Conservation (phyloP, 2,329 filamentous ascomycete genomes). For the Chlorencoelia australis region DNA sequence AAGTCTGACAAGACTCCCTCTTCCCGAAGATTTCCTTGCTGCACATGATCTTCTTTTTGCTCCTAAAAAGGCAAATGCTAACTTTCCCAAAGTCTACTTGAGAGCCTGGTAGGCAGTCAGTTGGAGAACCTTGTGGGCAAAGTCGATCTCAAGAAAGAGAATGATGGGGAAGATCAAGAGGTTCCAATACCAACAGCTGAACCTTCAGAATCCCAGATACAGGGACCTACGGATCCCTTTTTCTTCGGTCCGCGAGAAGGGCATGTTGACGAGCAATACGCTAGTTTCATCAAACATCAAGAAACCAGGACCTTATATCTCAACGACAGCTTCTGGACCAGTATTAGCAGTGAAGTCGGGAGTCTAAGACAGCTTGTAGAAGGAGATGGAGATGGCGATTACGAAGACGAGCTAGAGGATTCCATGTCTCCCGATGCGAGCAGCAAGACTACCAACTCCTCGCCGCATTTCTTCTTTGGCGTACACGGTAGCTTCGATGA, state of each 20-base stretch:
- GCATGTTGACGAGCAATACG: constrained; percentile 4
- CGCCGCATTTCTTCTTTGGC: constrained; percentile 3
- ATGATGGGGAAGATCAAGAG: neutral
- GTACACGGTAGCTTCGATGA: neutral
- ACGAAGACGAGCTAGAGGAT: constrained; percentile 4
- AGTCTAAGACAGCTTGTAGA: constrained; percentile 6
- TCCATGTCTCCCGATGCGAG: neutral
- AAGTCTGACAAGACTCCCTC: too few species aligned
- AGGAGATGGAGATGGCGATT: neutral
- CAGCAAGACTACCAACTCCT: constrained; percentile 3
- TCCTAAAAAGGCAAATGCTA: too few species aligned
- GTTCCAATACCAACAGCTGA: constrained; percentile 1
- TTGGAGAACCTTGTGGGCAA: constrained; percentile 8
- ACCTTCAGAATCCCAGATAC: neutral
- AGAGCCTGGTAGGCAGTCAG: too few species aligned
- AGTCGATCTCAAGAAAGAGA: constrained; percentile 1
- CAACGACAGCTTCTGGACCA: constrained; percentile 6
- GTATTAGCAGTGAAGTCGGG: constrained; percentile 6
- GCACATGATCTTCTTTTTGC: too few species aligned
- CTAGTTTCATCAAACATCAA: constrained; percentile 5
- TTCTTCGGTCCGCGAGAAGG: too few species aligned
- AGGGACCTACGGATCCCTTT: too few species aligned
- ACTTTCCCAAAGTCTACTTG: too few species aligned
- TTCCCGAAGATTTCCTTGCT: too few species aligned
- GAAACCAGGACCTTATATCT: constrained; percentile 4